phyloP scores from a whole-genome alignment of 1,284 basidiomycete genomes.

The Phylloboletellus chloephorus region DNA sequence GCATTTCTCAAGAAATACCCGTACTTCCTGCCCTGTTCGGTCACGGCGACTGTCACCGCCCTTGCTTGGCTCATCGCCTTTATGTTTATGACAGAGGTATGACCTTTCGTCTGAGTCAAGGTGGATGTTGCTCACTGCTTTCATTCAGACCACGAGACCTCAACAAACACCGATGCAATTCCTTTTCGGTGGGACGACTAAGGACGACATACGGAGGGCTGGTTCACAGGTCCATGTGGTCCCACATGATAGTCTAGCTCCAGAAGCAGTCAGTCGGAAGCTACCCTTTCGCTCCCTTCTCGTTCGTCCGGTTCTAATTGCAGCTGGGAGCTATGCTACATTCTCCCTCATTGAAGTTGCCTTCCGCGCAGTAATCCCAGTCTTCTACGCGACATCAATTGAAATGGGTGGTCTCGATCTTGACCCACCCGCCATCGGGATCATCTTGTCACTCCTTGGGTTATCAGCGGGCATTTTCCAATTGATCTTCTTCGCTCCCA shows the following conservation, averaged over 20 bases:
- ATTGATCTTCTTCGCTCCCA: slow-evolving; percentile 35
- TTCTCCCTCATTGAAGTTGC: slow-evolving; percentile 38
- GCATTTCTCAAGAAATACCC: slow-evolving; percentile 55
- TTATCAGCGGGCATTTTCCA: slow-evolving; percentile 39
- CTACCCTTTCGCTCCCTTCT: slow-evolving; percentile 35
- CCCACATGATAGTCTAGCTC: background rate
- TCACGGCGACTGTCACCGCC: slow-evolving; percentile 45
- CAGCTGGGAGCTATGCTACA: slow-evolving; percentile 39
- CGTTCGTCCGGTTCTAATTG: slow-evolving; percentile 35
- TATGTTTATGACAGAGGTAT: slow-evolving; percentile 54
- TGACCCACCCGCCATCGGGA: slow-evolving; percentile 38
- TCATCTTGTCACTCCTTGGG: slow-evolving; percentile 36
- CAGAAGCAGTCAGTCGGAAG: slow-evolving; percentile 17
- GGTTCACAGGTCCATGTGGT: background rate
- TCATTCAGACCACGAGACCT: slow-evolving; percentile 16
- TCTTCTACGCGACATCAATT: slow-evolving; percentile 43
- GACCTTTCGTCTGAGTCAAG: slow-evolving; percentile 9
- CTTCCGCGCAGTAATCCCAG: slow-evolving; percentile 37
- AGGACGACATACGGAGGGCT: background rate
- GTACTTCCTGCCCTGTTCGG: slow-evolving; percentile 62
- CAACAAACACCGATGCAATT: slow-evolving; percentile 16
- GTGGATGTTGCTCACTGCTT: slow-evolving; percentile 3
- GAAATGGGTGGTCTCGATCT: slow-evolving; percentile 40
- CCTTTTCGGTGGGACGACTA: slow-evolving; percentile 15
- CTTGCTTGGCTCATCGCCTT: slow-evolving; percentile 43